Evolutionary conservation across 345 rosid genomes (phyloP).

Genomic region (Firmiana major): DNA sequence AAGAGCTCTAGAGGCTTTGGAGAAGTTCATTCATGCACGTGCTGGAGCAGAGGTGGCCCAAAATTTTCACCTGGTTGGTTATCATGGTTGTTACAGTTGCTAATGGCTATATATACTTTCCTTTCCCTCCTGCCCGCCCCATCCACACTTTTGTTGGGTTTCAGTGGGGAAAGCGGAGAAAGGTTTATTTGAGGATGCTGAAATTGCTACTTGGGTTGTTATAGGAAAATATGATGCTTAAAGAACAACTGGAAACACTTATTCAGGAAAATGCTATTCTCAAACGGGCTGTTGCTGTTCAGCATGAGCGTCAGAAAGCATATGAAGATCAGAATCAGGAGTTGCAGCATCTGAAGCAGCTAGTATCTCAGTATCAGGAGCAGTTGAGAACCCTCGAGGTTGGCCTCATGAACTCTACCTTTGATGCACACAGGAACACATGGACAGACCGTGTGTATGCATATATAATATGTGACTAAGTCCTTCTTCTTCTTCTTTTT

Average conservation of each 20-base stretch:
- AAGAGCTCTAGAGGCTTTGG: conserved; percentile 57
- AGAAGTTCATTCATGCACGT: conserved; percentile 50
- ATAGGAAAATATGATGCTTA: conserved; percentile 14
- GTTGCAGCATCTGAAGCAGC: conserved; percentile 13
- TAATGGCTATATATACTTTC: not conserved
- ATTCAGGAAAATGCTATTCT: conserved; percentile 16
- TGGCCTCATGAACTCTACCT: not conserved
- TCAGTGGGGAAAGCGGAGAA: not conserved
- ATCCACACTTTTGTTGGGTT: not conserved
- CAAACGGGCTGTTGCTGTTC: conserved; percentile 19
- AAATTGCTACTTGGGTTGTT: not conserved
- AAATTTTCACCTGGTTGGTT: conserved; percentile 43
- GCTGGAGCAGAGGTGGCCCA: conserved; percentile 49
- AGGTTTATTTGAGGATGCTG: not conserved
- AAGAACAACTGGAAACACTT: conserved; percentile 17
- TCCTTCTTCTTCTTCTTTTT: not conserved
- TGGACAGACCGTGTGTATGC: not conserved
- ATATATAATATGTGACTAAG: not conserved
- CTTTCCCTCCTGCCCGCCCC: not conserved
- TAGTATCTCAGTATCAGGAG: conserved; percentile 20
- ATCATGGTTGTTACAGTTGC: conserved; percentile 2
- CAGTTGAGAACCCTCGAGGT: conserved; percentile 22
- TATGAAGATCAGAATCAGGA: conserved; percentile 12
- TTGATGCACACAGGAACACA: not conserved
- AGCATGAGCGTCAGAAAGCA: conserved; percentile 21